A percentile compares a stretch with the other conserved stretches of the same genome.
Conservation (phyloP, 129 eudicot species). For the Silybum marianum region DNA sequence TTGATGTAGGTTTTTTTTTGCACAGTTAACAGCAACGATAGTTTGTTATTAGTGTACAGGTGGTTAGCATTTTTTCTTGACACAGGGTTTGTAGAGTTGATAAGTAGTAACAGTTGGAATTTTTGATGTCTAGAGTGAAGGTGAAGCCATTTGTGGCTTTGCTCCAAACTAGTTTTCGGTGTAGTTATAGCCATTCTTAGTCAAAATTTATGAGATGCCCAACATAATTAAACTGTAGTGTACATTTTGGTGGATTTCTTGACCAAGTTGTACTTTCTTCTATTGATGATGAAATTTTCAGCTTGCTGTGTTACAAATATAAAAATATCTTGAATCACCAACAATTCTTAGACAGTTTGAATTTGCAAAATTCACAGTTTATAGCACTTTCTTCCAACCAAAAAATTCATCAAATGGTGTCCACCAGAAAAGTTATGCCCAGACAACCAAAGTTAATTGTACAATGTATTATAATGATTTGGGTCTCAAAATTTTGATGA, state of each 20-base stretch:
- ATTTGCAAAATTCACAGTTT: background rate
- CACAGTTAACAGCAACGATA: background rate
- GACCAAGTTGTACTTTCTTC: background rate
- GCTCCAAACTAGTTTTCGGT: background rate
- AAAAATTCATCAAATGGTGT: background rate
- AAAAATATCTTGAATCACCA: background rate
- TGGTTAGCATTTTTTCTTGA: too few species aligned
- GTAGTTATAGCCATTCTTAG: background rate
- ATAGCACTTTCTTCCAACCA: background rate
- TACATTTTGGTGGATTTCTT: background rate
- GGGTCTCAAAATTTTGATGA: background rate
- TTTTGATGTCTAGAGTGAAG: slow-evolving; percentile 1
- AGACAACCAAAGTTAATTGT: background rate
- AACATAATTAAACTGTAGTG: too few species aligned
- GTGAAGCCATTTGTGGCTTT: background rate
- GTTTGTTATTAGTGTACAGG: background rate
- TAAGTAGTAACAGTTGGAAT: background rate
- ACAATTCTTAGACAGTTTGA: background rate
- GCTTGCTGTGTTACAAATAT: background rate
- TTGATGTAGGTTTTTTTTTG: slow-evolving; percentile 4
- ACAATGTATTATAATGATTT: background rate
- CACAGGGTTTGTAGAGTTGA: background rate
- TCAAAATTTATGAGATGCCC: slow-evolving; percentile 8
- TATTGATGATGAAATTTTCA: background rate
- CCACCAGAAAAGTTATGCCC: background rate